phyloP scores from a whole-genome alignment of 192 early-diverging fungal species.

The Umbelopsis vinacea region DNA sequence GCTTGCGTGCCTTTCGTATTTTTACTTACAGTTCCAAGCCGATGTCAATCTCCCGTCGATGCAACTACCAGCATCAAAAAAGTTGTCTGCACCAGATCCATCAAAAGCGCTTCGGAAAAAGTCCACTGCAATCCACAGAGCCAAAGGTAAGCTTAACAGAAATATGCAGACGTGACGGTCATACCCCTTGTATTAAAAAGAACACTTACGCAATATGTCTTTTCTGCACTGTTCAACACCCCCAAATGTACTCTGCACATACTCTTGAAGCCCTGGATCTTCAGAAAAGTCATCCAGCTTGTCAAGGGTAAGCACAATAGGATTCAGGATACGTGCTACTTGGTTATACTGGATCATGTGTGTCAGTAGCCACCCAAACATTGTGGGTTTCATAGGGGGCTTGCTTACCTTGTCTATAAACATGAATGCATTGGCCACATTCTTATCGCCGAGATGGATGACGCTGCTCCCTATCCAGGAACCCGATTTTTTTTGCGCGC shows the following conservation, averaged over 20 bases:
- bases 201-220: slow-evolving; percentile 63
- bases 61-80: slow-evolving; percentile 91
- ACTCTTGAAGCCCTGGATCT: slow-evolving; percentile 62
- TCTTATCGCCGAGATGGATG: slow-evolving; percentile 96
- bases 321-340: slow-evolving; percentile 92
- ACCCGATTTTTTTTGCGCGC: slow-evolving; percentile 82
- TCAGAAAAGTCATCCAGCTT: slow-evolving; percentile 66
- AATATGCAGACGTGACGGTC: neutral
- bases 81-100: slow-evolving; percentile 91
- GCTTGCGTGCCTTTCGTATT: too few species aligned
- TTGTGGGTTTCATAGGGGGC: slow-evolving; percentile 41
- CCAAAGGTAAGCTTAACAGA: neutral
- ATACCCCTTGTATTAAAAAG: neutral
- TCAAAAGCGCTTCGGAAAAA: slow-evolving; percentile 98
- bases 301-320: slow-evolving; percentile 79
- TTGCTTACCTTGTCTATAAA: slow-evolving; percentile 89
- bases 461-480: slow-evolving; percentile 95
- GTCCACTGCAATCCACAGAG: slow-evolving; percentile 55
- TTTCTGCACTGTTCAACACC: slow-evolving; percentile 68
- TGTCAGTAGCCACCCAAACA: neutral
- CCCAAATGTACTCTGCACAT: slow-evolving; percentile 75
- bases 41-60: slow-evolving; percentile 96
- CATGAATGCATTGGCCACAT: slow-evolving; percentile 97
- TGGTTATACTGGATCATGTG: slow-evolving; percentile 80
- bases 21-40: slow-evolving; percentile 75